Evolutionary conservation across 768 basidiomycete species (phyloP).

Genomic region (Tylopilus subfusipes): DNA sequence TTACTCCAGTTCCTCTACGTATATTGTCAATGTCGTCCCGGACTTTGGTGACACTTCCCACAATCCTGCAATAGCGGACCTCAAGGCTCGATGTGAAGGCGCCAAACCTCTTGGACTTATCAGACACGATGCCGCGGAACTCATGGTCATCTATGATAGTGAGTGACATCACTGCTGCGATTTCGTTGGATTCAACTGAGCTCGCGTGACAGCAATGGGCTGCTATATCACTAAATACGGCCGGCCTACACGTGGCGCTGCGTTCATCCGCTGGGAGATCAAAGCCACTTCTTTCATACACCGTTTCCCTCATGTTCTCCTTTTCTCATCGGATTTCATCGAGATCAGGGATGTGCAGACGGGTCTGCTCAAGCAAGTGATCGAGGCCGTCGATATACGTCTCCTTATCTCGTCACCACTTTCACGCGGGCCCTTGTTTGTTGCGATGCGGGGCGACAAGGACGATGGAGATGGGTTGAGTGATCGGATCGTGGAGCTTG

Average conservation of each 20-base stretch:
- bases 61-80: constrained; percentile 40
- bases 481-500: constrained; percentile 64
- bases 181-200: background rate
- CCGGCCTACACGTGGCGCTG: constrained; percentile 52
- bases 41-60: constrained; percentile 45
- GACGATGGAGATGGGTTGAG: constrained; percentile 55
- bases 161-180: constrained; percentile 21
- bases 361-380: constrained; percentile 76
- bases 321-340: constrained; percentile 72
- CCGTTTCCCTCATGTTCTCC: constrained; percentile 60
- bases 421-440: constrained; percentile 45
- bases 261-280: constrained; percentile 78
- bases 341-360: constrained; percentile 66
- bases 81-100: constrained; percentile 57
- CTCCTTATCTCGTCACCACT: constrained; percentile 46
- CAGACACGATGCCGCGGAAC: constrained; percentile 48
- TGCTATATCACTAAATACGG: constrained; percentile 75
- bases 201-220: constrained; percentile 54
- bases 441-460: constrained; percentile 59
- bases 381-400: constrained; percentile 68
- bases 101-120: constrained; percentile 68
- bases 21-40: constrained; percentile 51
- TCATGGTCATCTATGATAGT: constrained; percentile 77
- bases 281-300: constrained; percentile 59
- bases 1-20: constrained; percentile 37